Percentiles rank a stretch among this genome's conserved stretches.
Conservation (phyloP, 768 basidiomycete genomes). For the Rhizopogon rudus region DNA sequence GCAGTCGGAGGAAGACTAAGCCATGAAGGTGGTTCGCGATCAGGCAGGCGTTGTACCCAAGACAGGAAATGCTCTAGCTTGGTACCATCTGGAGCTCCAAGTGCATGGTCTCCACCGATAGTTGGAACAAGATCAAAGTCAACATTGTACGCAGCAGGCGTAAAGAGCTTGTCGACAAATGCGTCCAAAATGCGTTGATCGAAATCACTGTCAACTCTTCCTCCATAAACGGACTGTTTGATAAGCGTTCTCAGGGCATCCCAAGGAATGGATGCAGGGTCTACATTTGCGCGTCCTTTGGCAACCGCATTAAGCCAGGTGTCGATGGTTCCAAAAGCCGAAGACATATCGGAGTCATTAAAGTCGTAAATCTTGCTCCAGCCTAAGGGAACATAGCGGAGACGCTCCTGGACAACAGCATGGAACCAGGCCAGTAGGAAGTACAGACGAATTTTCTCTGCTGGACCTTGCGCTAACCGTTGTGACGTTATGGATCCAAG, state of each 20-base stretch:
- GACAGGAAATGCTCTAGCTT: constrained; percentile 86
- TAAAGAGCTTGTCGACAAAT: constrained; percentile 90
- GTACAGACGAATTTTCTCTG: constrained; percentile 88
- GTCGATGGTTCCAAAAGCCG: constrained; percentile 90
- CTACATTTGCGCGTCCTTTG: constrained; percentile 87
- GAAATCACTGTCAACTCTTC: constrained; percentile 90
- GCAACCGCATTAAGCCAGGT: constrained; percentile 78
- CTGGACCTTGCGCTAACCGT: constrained; percentile 79
- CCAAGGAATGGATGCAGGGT: constrained; percentile 93
- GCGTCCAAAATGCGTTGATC: constrained; percentile 91
- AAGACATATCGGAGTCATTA: constrained; percentile 97
- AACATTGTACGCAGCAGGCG: constrained; percentile 82
- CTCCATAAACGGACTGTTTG: constrained; percentile 96
- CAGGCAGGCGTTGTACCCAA: constrained; percentile 88
- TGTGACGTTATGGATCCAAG: constrained; percentile 66
- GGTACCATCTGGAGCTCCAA: constrained; percentile 85
- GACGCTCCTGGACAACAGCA: constrained; percentile 92
- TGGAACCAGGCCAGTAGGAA: constrained; percentile 99
- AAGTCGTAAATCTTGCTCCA: constrained; percentile 98
- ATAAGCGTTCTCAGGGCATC: constrained; percentile 88
- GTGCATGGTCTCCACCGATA: constrained; percentile 46
- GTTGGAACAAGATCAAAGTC: constrained; percentile 86
- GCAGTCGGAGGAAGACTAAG: constrained; percentile 89
- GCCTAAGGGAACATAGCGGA: constrained; percentile 92
- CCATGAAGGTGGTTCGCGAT: constrained; percentile 93